phyloP scores from a whole-genome alignment of 148 eudicot genomes.

The Heliamphora exappendiculata region DNA sequence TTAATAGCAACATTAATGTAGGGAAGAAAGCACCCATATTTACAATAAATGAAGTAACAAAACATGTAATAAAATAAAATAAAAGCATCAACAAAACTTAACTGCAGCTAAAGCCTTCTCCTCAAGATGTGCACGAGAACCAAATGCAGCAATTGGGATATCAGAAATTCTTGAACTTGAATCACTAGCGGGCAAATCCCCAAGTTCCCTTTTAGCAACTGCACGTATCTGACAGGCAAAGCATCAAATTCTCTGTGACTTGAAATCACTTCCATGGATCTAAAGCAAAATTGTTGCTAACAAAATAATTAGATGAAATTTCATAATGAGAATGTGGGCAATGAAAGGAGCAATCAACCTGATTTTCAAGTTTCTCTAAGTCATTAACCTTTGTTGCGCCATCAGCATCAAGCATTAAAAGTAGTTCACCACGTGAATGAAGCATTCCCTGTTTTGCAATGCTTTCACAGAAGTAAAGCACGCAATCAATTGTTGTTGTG shows the following conservation, averaged over 20 bases:
- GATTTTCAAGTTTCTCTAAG: conserved; percentile 86
- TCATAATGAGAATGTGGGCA: background rate
- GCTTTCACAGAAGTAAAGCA: conserved; percentile 68
- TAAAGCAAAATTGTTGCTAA: background rate
- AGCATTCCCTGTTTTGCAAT: conserved; percentile 97
- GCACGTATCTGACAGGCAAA: conserved; percentile 57
- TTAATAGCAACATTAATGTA: background rate
- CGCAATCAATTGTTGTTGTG: conserved; percentile 39
- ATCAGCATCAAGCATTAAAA: conserved; percentile 98
- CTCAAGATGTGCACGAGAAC: conserved; percentile 82
- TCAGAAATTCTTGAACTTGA: conserved; percentile 32
- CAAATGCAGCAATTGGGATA: conserved; percentile 50
- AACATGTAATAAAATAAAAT: background rate
- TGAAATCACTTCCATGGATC: background rate
- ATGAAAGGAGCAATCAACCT: conserved; percentile 41
- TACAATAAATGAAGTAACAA: background rate
- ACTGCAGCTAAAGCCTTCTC: conserved; percentile 70
- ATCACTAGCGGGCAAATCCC: conserved; percentile 15
- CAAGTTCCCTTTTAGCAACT: conserved; percentile 48
- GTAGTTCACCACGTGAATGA: conserved; percentile 93
- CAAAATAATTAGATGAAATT: background rate
- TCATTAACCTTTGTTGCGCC: conserved; percentile 94
- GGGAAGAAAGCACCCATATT: background rate
- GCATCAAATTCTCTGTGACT: conserved; percentile 18
- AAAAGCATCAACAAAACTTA: conserved; percentile 11